Evolutionary conservation across 225 moss, liverwort and hornwort genomes (phyloP).

Genomic region (Anthoceros angustus): DNA sequence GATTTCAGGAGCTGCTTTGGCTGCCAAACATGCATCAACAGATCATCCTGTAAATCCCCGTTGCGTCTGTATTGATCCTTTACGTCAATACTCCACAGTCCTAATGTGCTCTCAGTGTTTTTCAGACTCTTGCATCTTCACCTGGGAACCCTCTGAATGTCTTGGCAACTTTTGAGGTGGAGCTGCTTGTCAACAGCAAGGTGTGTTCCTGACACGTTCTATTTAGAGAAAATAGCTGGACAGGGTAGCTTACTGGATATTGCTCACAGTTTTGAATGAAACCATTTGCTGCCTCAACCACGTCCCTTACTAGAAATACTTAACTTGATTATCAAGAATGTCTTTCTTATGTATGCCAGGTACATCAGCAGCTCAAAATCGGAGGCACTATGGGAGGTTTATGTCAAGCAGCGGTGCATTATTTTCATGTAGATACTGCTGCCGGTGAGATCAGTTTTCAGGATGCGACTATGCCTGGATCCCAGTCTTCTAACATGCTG

Average conservation of each 20-base stretch:
- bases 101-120: slow-evolving; percentile 5
- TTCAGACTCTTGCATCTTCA: slow-evolving; percentile 16
- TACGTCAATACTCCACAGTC: background rate
- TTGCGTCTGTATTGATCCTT: background rate
- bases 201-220: slow-evolving; percentile 6
- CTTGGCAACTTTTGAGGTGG: slow-evolving; percentile 28
- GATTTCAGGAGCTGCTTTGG: background rate
- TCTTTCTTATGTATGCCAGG: slow-evolving; percentile 10
- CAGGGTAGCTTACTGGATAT: background rate
- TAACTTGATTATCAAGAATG: background rate
- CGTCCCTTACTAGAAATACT: background rate
- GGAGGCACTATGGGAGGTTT: slow-evolving; percentile 36
- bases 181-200: slow-evolving; percentile 42
- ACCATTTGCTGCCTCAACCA: background rate
- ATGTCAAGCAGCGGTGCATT: slow-evolving; percentile 31
- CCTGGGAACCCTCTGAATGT: slow-evolving; percentile 16
- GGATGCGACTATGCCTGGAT: slow-evolving; percentile 25
- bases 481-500: slow-evolving; percentile 36
- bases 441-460: slow-evolving; percentile 28
- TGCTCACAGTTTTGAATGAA: background rate
- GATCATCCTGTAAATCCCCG: background rate
- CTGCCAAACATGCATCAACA: background rate
- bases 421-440: slow-evolving; percentile 25
- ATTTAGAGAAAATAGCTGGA: too few relatives aligned
- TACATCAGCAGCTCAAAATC: slow-evolving; percentile 29